Percentiles rank a stretch among this genome's conserved stretches.
Evolutionary conservation across 169 alveolate species (phyloP).

Genomic region (Amoebophrya sp.): DNA sequence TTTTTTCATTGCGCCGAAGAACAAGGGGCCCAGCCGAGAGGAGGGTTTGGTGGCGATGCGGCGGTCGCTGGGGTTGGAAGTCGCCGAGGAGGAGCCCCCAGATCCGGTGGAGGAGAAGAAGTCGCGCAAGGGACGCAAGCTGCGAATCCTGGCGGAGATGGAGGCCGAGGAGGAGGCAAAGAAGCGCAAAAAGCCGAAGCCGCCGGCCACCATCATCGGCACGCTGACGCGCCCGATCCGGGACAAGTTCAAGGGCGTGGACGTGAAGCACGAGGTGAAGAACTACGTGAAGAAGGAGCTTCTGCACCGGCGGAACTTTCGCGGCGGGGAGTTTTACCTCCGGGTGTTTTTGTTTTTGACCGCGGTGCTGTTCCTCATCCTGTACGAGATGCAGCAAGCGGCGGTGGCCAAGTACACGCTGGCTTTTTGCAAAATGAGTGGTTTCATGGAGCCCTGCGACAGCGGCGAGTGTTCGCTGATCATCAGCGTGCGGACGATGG

Average conservation of each 20-base stretch:
- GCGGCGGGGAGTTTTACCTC: not conserved
- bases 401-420: not conserved
- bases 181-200: not conserved
- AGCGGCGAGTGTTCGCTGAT: not conserved
- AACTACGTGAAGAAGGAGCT: not conserved
- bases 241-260: not conserved
- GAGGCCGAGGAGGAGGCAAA: not conserved
- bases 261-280: not conserved
- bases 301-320: not conserved
- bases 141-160: not conserved
- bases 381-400: not conserved
- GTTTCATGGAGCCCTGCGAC: not conserved
- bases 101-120: not conserved
- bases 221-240: not conserved
- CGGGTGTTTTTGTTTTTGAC: not conserved
- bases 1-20: not conserved
- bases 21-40: not conserved
- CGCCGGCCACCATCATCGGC: not conserved
- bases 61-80: not conserved
- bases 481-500: not conserved
- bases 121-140: not conserved
- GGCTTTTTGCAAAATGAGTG: not conserved
- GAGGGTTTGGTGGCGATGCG: not conserved
- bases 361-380: not conserved
- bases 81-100: not conserved